Evolutionary conservation across 495 filamentous ascomycete genomes (phyloP).

Genomic region (Neurospora sp.): DNA sequence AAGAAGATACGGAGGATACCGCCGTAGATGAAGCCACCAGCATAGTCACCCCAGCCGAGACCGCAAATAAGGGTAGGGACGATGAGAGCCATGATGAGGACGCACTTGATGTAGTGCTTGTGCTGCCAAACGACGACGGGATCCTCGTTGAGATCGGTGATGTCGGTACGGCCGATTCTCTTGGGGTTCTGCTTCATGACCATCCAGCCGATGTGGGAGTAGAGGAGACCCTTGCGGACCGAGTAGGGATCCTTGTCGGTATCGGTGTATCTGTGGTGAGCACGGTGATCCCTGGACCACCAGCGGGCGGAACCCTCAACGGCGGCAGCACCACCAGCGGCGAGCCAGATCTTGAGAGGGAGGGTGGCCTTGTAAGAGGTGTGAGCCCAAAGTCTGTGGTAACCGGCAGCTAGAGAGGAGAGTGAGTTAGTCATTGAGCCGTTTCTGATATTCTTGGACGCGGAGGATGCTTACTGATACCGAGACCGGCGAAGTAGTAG

Average conservation of each 20-base stretch:
- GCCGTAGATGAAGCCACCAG: conserved; percentile 86
- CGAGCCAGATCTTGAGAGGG: conserved; percentile 86
- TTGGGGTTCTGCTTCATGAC: conserved; percentile 91
- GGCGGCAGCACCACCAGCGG: conserved; percentile 83
- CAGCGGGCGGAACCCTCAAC: conserved; percentile 94
- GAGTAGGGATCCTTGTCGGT: conserved; percentile 99
- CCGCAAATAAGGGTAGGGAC: conserved; percentile 79
- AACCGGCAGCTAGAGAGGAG: conserved; percentile 40
- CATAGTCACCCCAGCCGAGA: conserved; percentile 81
- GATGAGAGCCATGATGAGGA: conserved; percentile 76
- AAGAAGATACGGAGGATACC: conserved; percentile 89
- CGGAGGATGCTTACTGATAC: conserved; percentile 55
- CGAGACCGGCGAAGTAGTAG: conserved; percentile 86
- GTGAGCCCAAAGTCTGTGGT: conserved; percentile 93
- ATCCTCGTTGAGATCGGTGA: conserved; percentile 92
- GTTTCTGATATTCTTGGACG: neutral
- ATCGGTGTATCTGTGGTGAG: conserved; percentile 98
- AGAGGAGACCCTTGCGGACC: conserved; percentile 93
- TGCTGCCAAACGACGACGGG: conserved; percentile 92
- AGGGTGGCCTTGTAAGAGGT: conserved; percentile 84
- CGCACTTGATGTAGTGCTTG: conserved; percentile 82
- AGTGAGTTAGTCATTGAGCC: conserved; percentile 10
- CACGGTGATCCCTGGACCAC: conserved; percentile 95
- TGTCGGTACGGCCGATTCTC: conserved; percentile 90
- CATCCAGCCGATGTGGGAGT: conserved; percentile 93